phyloP scores from a whole-genome alignment of 2,329 filamentous ascomycete species.

The Dactylellina parvicollis region DNA sequence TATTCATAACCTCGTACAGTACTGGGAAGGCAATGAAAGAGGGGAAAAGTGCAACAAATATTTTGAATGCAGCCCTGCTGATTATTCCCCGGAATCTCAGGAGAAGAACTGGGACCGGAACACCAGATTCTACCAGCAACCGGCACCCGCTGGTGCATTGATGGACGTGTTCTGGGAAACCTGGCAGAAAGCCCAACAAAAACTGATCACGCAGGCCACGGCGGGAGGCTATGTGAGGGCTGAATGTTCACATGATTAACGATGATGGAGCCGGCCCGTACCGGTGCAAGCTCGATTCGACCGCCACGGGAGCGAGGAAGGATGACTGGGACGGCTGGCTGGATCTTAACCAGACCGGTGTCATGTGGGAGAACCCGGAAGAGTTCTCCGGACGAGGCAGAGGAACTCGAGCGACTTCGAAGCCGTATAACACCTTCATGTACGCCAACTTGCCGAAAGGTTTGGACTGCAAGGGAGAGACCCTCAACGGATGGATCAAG shows the following conservation, averaged over 20 bases:
- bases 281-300: constrained; percentile 7
- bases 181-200: constrained; percentile 11
- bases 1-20: constrained; percentile 5
- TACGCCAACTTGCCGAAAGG: background rate
- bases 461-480: constrained; percentile 9
- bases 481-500: constrained; percentile 8
- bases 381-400: background rate
- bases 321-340: constrained; percentile 15
- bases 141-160: background rate
- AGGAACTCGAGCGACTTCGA: background rate
- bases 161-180: constrained; percentile 8
- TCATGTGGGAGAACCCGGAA: background rate
- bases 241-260: constrained; percentile 11
- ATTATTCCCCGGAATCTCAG: background rate
- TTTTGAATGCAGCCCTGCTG: background rate
- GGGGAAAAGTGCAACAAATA: background rate
- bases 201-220: constrained; percentile 3
- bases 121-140: background rate
- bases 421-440: background rate
- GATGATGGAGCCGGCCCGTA: constrained; percentile 9
- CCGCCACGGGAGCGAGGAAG: background rate
- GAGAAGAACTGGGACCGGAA: background rate
- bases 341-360: constrained; percentile 2
- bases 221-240: constrained; percentile 6
- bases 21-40: background rate